Evolutionary conservation across 164 flowering plant species (phyloP), one percentile per base, ranked within the genome.

Genomic region (Berberis thunbergii): DNA sequence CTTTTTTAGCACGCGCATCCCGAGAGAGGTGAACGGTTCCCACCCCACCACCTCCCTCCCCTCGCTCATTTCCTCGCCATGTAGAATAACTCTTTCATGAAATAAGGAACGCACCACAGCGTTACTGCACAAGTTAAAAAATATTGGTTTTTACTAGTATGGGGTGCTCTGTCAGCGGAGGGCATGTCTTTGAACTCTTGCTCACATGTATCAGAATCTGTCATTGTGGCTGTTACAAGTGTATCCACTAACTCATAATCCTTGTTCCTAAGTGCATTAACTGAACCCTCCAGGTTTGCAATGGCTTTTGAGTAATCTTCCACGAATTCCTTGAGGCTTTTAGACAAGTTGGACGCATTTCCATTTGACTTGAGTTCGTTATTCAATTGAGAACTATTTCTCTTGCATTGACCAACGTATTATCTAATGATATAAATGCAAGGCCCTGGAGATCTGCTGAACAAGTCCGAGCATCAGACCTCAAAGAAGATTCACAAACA

Each of bases 201-300:
- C 59, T 71, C 72, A 42, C 77, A 74, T 11, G 72, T 50, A 41
- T 61, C 67, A 1, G 74, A 68, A 61, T 74, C 74, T 1, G 77
- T 71, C 74, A 71, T 71, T 4, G 74, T 74, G 3, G 64, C 77
- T 9, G 72, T 26, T 12, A 68, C 72, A 7, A 57, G 10, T 4
- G 46, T 41, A 55, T 71, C 65, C 38, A 71, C 64, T 1, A 57
- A 41, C 2, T 2, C 64, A 41, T 61, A 68, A 12, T 43, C 26
- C 59, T 49, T 59, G 6, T 50, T 11, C 54, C 48, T 61, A 7
- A 71, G 13, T 6, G 70, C 75, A 13, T 40, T 44, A 1, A 39
- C 39, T 0, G 78, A 43, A 2, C 65, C 68, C 56, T 64, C 8
- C 7, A 75, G 59, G 65, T 60, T 69, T 39, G 58, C 68, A n/a